phyloP scores from a whole-genome alignment of 2,329 filamentous ascomycete species.

The Paraphaeosphaeria minitans region DNA sequence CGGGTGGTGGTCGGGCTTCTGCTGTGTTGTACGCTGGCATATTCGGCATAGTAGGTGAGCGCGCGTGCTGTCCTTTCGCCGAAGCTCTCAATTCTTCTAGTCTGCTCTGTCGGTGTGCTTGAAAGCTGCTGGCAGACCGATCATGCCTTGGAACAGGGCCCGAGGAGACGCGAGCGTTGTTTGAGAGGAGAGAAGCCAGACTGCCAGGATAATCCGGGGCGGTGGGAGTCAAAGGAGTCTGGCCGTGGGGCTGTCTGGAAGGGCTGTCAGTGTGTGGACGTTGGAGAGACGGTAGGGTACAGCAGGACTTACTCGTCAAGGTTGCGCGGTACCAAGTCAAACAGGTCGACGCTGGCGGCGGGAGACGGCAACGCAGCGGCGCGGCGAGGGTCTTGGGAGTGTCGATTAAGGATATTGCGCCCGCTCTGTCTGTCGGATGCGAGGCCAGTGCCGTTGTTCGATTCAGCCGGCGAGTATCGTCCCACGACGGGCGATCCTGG shows the following conservation, averaged over 20 bases:
- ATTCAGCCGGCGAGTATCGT: slow-evolving; percentile 49
- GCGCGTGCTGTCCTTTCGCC: slow-evolving; percentile 30
- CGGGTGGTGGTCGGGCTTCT: slow-evolving; percentile 33
- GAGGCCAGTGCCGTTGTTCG: slow-evolving; percentile 48
- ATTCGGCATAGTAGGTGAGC: slow-evolving; percentile 47
- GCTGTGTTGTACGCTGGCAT: slow-evolving; percentile 43
- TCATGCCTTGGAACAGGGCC: slow-evolving; percentile 38
- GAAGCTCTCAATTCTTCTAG: slow-evolving; percentile 32
- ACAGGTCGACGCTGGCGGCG: slow-evolving; percentile 37
- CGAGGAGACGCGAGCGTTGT: slow-evolving; percentile 17
- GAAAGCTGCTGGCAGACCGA: slow-evolving; percentile 41
- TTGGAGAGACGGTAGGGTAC: slow-evolving; percentile 7
- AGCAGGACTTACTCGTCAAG: slow-evolving; percentile 44
- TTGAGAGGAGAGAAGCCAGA: slow-evolving; percentile 29
- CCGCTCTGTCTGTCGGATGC: slow-evolving; percentile 20
- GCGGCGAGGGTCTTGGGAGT: slow-evolving; percentile 31
- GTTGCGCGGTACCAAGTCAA: slow-evolving; percentile 43
- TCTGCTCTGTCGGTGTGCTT: slow-evolving; percentile 33
- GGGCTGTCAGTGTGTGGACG: slow-evolving; percentile 21
- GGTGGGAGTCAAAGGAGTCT: slow-evolving; percentile 34
- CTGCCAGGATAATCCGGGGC: slow-evolving; percentile 30
- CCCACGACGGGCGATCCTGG: slow-evolving; percentile 55
- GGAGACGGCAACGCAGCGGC: slow-evolving; percentile 36
- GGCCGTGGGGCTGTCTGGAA: slow-evolving; percentile 44
- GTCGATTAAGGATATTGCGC: slow-evolving; percentile 20